A percentile compares a stretch with the other conserved stretches of the same genome.
These are phyloP conservation scores for Penicillium goetzii DNA, from an alignment of 495 filamentous ascomycete genomes.

Conservation along the genomic window DNA sequence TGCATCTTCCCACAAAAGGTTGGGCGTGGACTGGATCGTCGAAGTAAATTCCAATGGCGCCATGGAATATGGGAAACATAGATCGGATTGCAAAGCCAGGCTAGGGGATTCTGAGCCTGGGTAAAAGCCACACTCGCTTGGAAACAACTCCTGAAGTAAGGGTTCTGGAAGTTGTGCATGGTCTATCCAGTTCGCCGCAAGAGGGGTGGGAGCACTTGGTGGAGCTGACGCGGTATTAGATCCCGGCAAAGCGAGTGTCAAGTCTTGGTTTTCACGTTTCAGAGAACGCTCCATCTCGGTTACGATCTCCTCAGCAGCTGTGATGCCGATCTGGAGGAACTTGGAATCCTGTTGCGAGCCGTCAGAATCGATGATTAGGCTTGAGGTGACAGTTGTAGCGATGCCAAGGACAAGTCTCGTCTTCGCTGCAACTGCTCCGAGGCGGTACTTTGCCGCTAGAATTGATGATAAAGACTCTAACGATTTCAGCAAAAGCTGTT, in stretches of 20 bases:
- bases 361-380: neutral
- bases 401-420: neutral
- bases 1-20: neutral
- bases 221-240: neutral
- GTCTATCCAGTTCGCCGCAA: neutral
- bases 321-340: neutral
- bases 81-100: neutral
- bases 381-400: neutral
- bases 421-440: neutral
- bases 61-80: neutral
- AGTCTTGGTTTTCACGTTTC: neutral
- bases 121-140: neutral
- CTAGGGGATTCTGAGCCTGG: neutral
- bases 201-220: neutral
- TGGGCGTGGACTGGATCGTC: neutral
- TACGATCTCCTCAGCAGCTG: neutral
- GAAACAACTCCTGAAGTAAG: neutral
- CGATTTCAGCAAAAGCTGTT: slow-evolving; percentile 1
- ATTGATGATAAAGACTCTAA: neutral
- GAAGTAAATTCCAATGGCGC: neutral
- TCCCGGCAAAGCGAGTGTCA: neutral
- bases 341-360: neutral
- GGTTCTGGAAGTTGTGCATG: neutral
- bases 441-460: neutral
- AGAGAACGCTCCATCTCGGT: neutral